Conservation (phyloP, 1,139 yeast species). For the Meyerozyma sp. region DNA sequence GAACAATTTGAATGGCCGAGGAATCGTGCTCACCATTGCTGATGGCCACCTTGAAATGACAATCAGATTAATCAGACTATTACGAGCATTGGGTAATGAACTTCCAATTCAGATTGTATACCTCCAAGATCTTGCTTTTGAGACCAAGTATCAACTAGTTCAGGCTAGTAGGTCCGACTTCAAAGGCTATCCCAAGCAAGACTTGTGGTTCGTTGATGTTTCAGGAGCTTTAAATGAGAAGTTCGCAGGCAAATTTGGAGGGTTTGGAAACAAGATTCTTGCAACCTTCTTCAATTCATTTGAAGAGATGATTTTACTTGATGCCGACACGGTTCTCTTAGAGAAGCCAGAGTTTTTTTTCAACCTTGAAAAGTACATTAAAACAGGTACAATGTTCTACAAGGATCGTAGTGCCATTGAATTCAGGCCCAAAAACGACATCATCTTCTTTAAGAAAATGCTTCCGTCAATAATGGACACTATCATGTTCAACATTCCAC, state of each 20-base stretch:
- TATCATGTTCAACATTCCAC: slow-evolving; percentile 27
- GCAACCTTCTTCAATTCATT: slow-evolving; percentile 48
- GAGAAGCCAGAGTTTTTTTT: slow-evolving; percentile 30
- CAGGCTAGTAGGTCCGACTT: slow-evolving; percentile 21
- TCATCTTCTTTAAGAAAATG: slow-evolving; percentile 19
- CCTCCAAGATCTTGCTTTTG: slow-evolving; percentile 16
- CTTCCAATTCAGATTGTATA: slow-evolving; percentile 34
- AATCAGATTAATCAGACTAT: slow-evolving; percentile 21
- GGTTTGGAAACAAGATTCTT: slow-evolving; percentile 44
- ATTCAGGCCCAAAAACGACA: slow-evolving; percentile 21
- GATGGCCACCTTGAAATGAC: slow-evolving; percentile 26
- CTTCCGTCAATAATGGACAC: slow-evolving; percentile 26
- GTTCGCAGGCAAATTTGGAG: slow-evolving; percentile 25
- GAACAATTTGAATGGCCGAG: slow-evolving; percentile 23
- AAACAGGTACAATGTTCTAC: slow-evolving; percentile 28
- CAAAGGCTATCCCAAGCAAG: slow-evolving; percentile 28
- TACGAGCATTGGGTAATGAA: slow-evolving; percentile 24
- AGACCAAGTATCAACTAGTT: slow-evolving; percentile 18
- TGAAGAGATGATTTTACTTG: slow-evolving; percentile 43
- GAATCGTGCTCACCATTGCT: slow-evolving; percentile 34
- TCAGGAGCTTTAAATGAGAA: slow-evolving; percentile 21
- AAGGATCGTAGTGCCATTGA: slow-evolving; percentile 26
- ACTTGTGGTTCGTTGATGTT: slow-evolving; percentile 42
- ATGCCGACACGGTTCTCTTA: slow-evolving; percentile 46
- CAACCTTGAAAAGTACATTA: slow-evolving; percentile 18